These are phyloP conservation scores for Lepidopterella palustris DNA, from an alignment of 495 filamentous ascomycete species.

Conservation along the genomic window DNA sequence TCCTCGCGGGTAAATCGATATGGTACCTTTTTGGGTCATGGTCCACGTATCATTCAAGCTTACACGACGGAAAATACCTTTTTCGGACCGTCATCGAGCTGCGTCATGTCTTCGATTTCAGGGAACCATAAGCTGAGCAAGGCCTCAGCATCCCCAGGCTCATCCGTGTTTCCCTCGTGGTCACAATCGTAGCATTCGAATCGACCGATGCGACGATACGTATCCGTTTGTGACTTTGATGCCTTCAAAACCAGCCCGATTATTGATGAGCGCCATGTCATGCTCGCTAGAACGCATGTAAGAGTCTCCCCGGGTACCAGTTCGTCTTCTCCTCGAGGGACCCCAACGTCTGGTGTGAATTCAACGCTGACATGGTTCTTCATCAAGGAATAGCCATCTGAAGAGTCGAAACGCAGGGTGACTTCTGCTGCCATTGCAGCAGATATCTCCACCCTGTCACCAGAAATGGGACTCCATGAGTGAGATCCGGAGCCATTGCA, in stretches of 20 bases:
- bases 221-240: conserved; percentile 5
- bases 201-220: conserved; percentile 20
- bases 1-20: too few species aligned
- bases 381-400: conserved; percentile 10
- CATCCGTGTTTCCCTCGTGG: conserved; percentile 3
- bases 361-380: conserved; percentile 22
- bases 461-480: conserved; percentile 15
- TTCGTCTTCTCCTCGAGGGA: conserved; percentile 10
- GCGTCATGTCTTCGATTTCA: conserved; percentile 24
- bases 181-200: conserved; percentile 27
- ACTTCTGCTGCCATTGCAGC: conserved; percentile 22
- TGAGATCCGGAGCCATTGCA: neutral
- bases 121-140: conserved; percentile 24
- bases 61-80: conserved; percentile 18
- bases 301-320: conserved; percentile 14
- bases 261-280: conserved; percentile 25
- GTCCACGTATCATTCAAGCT: too few species aligned
- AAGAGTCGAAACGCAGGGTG: conserved; percentile 6
- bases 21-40: too few species aligned
- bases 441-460: conserved; percentile 13
- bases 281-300: conserved; percentile 18
- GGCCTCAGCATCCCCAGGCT: conserved; percentile 21
- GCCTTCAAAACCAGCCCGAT: conserved; percentile 22
- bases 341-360: conserved; percentile 18
- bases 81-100: conserved; percentile 19